Base-by-base conservation (phyloP, 2,329 filamentous ascomycete species). In the Aspergillus vadensis region DNA sequence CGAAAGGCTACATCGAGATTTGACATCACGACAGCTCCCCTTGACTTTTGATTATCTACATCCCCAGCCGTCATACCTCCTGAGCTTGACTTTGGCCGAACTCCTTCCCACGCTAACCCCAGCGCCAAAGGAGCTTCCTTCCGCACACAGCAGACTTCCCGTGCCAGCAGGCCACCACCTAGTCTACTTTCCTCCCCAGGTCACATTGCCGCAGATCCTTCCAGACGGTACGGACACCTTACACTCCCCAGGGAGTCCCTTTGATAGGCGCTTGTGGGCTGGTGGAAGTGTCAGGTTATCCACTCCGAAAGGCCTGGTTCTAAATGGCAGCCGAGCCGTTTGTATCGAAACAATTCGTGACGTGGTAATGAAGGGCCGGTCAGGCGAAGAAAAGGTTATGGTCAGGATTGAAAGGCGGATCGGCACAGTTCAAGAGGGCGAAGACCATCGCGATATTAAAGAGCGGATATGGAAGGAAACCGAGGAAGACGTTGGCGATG, bases 191-290 rank as follows among this genome's bases (percentile, higher is more conserved):
- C 91, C 92, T 61, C 85, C 90, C 10, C 85, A 87, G 63, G 80
- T 89, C 17, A 81, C 84, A 0, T 79, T 85, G 14, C 85, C 83
- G 7, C 68, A 81, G 36, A 84, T 98, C 47, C 83, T 92, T 17
- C 81, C 86, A 1, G 95, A 99, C 78, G 94, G 95, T 59, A 96
- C 93, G 1, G 94, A 98, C 73, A 81, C 85, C 4, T 81, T 89
- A 56, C 92, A 97, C 72, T 88, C 83, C 23, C 94, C 94, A 0
- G 91, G 89, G 1, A 72, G 73, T 4, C 87, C 88, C 1, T 97
- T 91, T 73, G 83, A 83, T 54, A 85, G 91, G 21, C 87, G 95
- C 17, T 86, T 99, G 80, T 99, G 95, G 95, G 91, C 91, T 14
- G 92, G 93, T 32, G 95, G 94, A 0, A 83, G 83, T 43, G 76